Base-by-base conservation (phyloP, 2,329 filamentous ascomycete genomes). In the Ambrosiella xylebori region DNA sequence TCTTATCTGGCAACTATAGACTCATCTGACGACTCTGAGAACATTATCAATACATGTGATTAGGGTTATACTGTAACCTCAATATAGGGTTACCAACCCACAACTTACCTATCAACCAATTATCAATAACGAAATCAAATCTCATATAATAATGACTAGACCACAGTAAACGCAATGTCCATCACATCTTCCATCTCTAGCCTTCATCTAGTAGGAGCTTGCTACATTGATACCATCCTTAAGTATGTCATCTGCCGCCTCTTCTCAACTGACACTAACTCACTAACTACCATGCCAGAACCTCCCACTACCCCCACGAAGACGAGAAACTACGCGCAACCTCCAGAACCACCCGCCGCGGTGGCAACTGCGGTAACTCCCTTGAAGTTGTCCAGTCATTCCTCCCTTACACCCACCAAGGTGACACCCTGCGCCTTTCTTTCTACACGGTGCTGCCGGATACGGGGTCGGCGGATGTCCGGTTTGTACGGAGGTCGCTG, bases 361-460 rank as follows among this genome's bases (percentile, higher is more conserved):
- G 86, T 56, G 85, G 85, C 38, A 90, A 89, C 67, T 81, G 82
- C 62, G 77, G 81, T 27, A 89, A 89, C 66, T 78, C 79, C 2
- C 75, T 88, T 39, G 77, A 88, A 65, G 84, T 89, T 7, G 71
- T 89, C 35, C 75, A 80, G 61, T 82, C 88, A 66, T 74, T 86
- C 15, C 64, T 81, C 57, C 53, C 17, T 45, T 19, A 54, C 38
- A 15, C 19, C 13, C 13, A 13, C 13, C 11, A 8, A 8, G 7
- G 19, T 2, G n/a, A 15, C 3, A 13, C n/a, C 9, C 44, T 17
- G 44, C 7, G 13, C n/a, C n/a, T 47, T 13, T 17, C n/a, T 47
- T 17, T 47, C 7, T 8, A 15, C 7, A 47, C 13, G 5, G 44
- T 47, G 11, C n/a, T 47, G 2, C 44, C 44, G 44, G 44, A 17